These are phyloP conservation scores for Trichophyton rubrum DNA, from an alignment of 2,329 filamentous ascomycete species.

Conservation along the genomic window DNA sequence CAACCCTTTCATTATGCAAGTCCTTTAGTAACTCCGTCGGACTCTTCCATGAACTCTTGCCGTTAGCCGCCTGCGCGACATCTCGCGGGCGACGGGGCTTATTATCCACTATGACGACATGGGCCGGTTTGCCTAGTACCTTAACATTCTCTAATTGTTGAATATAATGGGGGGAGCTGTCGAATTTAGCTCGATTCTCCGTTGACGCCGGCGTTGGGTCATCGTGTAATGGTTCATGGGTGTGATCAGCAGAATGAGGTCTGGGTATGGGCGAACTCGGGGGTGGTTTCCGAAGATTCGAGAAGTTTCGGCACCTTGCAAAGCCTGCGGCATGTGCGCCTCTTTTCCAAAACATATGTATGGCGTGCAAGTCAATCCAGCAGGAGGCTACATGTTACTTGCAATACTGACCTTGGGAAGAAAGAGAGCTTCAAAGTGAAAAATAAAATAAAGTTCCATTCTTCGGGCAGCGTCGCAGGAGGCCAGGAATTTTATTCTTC, in stretches of 20 bases:
- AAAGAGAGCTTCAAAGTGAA: not conserved
- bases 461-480: too few relatives aligned
- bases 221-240: not conserved
- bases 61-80: not conserved
- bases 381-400: not conserved
- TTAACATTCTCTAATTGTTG: not conserved
- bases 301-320: not conserved
- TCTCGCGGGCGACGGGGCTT: not conserved
- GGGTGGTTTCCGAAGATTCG: not conserved
- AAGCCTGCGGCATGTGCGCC: not conserved
- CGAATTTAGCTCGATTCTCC: not conserved
- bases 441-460: not conserved
- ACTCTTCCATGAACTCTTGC: constrained; percentile 4
- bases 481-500: too few relatives aligned
- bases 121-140: constrained; percentile 7
- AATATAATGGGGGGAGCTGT: not conserved
- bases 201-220: not conserved
- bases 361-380: not conserved
- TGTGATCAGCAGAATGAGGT: not conserved
- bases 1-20: constrained; percentile 9
- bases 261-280: not conserved
- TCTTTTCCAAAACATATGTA: constrained; percentile 5
- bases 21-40: constrained; percentile 11
- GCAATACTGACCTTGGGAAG: not conserved
- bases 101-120: constrained; percentile 8